phyloP scores from a whole-genome alignment of 345 rosid species.

The Lepidium sativum region DNA sequence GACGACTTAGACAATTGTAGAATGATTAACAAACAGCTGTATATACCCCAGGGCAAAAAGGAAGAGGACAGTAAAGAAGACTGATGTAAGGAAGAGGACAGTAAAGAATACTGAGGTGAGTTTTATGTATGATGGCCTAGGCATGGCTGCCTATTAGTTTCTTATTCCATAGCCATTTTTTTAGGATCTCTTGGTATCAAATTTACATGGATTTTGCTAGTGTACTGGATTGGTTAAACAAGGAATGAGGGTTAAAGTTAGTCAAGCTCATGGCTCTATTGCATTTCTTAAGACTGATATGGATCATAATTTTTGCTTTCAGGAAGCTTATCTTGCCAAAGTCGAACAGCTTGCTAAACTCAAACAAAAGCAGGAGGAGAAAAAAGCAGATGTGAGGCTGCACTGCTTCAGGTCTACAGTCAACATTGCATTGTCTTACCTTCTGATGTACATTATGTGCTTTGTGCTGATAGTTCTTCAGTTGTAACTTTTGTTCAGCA shows the following conservation, averaged over 20 bases:
- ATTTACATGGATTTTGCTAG: neutral
- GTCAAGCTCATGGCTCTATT: neutral
- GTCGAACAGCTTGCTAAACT: conserved; percentile 55
- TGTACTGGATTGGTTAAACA: neutral
- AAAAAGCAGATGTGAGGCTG: conserved; percentile 49
- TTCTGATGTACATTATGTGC: conserved; percentile 2
- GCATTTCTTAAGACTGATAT: neutral
- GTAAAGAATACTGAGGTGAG: conserved; percentile 8
- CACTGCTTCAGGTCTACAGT: conserved; percentile 62
- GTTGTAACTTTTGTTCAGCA: conserved; percentile 17
- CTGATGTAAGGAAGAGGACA: neutral
- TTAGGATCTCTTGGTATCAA: neutral
- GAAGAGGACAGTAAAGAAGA: neutral
- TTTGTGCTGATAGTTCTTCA: conserved; percentile 11
- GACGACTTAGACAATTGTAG: neutral
- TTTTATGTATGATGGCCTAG: neutral
- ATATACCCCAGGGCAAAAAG: neutral
- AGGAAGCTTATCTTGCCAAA: conserved; percentile 46
- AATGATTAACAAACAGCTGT: neutral
- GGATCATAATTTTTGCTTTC: conserved; percentile 10
- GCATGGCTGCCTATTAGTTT: neutral
- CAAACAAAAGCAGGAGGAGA: conserved; percentile 78
- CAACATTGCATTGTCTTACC: neutral
- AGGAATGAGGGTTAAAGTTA: neutral
- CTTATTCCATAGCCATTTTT: neutral